A percentile compares a stretch with the other conserved stretches of the same genome.
These are phyloP conservation scores for Spathaspora sp. DNA, from an alignment of 805 yeast genomes.

Conservation along the genomic window DNA sequence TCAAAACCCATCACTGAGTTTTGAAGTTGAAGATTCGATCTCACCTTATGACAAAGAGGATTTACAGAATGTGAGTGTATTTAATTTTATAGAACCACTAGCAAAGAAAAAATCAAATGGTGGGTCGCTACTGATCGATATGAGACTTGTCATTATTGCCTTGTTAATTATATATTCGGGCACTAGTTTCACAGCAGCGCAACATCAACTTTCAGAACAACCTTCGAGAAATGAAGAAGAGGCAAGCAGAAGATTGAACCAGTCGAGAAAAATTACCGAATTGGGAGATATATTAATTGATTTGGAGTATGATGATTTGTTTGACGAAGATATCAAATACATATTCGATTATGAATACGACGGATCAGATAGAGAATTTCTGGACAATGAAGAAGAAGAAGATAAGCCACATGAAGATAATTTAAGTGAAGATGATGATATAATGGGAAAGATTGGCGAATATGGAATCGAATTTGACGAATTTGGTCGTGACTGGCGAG, in stretches of 20 bases:
- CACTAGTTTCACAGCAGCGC: conserved; percentile 8
- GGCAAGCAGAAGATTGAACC: conserved; percentile 15
- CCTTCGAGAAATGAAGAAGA: conserved; percentile 12
- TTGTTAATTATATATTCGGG: conserved; percentile 32
- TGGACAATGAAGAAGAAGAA: conserved; percentile 8
- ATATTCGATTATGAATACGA: conserved; percentile 54
- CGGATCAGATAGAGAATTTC: conserved; percentile 8
- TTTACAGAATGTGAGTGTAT: conserved; percentile 52
- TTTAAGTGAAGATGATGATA: background rate
- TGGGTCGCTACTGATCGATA: conserved; percentile 58
- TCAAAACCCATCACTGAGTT: conserved; percentile 15
- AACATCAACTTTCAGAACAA: conserved; percentile 1
- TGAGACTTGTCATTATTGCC: conserved; percentile 55
- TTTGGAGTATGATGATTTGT: conserved; percentile 57
- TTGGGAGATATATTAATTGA: conserved; percentile 53
- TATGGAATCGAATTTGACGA: conserved; percentile 49
- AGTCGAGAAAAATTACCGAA: conserved; percentile 27
- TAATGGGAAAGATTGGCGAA: conserved; percentile 6
- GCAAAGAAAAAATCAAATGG: conserved; percentile 53
- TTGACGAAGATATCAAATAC: conserved; percentile 65
- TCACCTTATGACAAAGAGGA: conserved; percentile 41
- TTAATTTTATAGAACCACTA: conserved; percentile 63
- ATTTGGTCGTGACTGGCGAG: conserved; percentile 69
- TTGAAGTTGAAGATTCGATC: conserved; percentile 9
- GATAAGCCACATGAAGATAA: background rate